These are phyloP conservation scores for Saprolegnia diclina DNA, from an alignment of 352 stramenopile species.

Conservation along the genomic window DNA sequence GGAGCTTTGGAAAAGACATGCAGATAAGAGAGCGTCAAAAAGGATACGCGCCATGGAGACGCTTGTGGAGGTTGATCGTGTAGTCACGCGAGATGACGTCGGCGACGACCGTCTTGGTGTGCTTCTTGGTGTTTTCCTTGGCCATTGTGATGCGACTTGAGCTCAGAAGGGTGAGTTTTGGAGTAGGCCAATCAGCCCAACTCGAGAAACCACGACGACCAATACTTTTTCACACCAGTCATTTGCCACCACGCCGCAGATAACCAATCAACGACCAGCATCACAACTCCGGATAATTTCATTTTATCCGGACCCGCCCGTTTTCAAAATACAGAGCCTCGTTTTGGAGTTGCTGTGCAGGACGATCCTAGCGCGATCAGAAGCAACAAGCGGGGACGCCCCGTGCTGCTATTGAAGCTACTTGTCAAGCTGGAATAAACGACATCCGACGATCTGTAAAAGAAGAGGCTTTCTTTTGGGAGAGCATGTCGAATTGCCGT, in stretches of 20 bases:
- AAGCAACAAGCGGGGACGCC: too few relatives aligned
- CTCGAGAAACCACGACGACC: not conserved
- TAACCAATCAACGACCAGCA: not conserved
- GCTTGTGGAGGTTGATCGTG: constrained; percentile 99
- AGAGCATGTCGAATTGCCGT: too few relatives aligned
- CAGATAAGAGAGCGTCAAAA: constrained; percentile 45
- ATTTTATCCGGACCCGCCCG: not conserved
- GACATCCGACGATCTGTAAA: too few relatives aligned
- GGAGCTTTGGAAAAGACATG: constrained; percentile 30
- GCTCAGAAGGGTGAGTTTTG: constrained; percentile 23
- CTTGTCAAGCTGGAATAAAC: too few relatives aligned
- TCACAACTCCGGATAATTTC: not conserved
- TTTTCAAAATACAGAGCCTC: too few relatives aligned
- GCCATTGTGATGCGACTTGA: constrained; percentile 48
- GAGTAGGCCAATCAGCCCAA: not conserved
- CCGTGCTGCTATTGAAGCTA: too few relatives aligned
- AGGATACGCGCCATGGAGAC: constrained; percentile 89
- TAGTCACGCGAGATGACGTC: constrained; percentile 97
- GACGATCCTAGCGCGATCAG: too few relatives aligned
- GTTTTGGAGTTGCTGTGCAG: too few relatives aligned
- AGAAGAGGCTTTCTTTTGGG: too few relatives aligned
- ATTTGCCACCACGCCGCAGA: constrained; percentile 5
- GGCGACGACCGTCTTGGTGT: constrained; percentile 34
- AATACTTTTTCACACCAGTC: constrained; percentile 19
- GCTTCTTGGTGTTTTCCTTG: constrained; percentile 86